phyloP scores from a whole-genome alignment of 495 filamentous ascomycete species.

The Hypomontagnella monticulosa region DNA sequence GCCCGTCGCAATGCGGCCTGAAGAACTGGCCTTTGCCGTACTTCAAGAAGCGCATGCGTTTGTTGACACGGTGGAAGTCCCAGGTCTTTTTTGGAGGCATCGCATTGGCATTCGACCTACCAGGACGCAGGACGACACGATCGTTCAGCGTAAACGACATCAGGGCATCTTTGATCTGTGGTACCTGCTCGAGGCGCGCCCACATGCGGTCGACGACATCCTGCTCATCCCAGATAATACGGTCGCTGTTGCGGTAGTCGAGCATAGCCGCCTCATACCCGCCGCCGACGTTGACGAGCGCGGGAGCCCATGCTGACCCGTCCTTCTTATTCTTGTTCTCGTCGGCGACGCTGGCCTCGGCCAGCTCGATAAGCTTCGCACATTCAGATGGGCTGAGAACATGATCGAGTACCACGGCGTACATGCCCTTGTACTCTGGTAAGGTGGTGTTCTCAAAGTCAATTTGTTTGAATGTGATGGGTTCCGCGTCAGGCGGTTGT shows the following conservation, averaged over 20 bases:
- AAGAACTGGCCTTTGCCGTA: constrained; percentile 85
- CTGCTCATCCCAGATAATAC: constrained; percentile 76
- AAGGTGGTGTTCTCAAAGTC: constrained; percentile 63
- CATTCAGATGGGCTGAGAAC: constrained; percentile 70
- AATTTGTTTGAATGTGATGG: constrained; percentile 53
- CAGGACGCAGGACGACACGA: constrained; percentile 2
- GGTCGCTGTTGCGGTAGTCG: constrained; percentile 72
- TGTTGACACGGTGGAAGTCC: constrained; percentile 72
- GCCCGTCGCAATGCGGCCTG: constrained; percentile 76
- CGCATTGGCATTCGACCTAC: neutral
- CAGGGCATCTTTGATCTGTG: constrained; percentile 42
- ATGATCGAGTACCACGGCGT: constrained; percentile 72
- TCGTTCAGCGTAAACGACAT: constrained; percentile 32
- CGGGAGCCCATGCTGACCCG: constrained; percentile 63
- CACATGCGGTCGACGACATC: constrained; percentile 71
- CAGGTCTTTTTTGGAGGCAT: constrained; percentile 46
- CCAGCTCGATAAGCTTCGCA: constrained; percentile 62
- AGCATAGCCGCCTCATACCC: constrained; percentile 66
- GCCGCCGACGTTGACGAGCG: constrained; percentile 74
- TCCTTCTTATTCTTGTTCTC: constrained; percentile 19
- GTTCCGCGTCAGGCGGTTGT: constrained; percentile 44
- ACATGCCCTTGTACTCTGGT: constrained; percentile 62
- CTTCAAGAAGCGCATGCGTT: constrained; percentile 82
- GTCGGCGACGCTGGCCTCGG: constrained; percentile 60
- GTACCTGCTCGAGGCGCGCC: constrained; percentile 54